Evolutionary conservation across 768 basidiomycete genomes (phyloP).

Genomic region (Tubosaeta sp.): DNA sequence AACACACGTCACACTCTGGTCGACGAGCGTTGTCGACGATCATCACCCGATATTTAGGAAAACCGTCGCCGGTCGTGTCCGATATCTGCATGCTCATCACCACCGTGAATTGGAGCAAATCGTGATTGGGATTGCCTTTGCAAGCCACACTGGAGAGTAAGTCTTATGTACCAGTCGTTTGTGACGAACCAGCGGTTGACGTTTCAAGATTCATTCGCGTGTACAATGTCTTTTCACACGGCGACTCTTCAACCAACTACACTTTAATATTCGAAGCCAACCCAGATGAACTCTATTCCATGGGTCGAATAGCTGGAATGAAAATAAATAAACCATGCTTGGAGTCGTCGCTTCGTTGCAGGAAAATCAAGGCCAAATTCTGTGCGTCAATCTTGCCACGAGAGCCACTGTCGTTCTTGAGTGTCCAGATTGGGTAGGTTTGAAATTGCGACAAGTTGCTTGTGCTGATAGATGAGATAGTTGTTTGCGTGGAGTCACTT

Average conservation of each 20-base stretch:
- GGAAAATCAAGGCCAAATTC: conserved; percentile 6
- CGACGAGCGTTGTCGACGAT: conserved; percentile 27
- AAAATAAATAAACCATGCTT: conserved; percentile 22
- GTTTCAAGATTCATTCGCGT: conserved; percentile 20
- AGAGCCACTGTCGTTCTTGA: conserved; percentile 9
- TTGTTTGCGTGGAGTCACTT: conserved; percentile 9
- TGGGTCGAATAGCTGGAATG: conserved; percentile 18
- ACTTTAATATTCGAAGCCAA: conserved; percentile 17
- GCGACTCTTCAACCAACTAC: neutral
- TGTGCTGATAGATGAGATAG: conserved; percentile 7
- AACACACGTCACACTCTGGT: conserved; percentile 44
- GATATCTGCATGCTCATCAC: conserved; percentile 34
- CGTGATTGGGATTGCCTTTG: conserved; percentile 19
- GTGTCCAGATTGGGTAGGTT: conserved; percentile 9
- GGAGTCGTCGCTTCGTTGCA: conserved; percentile 6
- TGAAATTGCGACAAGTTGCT: neutral
- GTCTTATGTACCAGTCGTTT: neutral
- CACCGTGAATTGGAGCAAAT: conserved; percentile 15
- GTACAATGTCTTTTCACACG: conserved; percentile 19
- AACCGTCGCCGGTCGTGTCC: conserved; percentile 29
- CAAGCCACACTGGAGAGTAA: conserved; percentile 15
- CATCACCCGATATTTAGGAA: conserved; percentile 25
- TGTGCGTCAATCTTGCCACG: conserved; percentile 20
- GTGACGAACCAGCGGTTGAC: neutral
- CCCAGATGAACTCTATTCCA: conserved; percentile 8